Base-by-base conservation (phyloP, 1,284 basidiomycete species). In the Mycena citricolor region DNA sequence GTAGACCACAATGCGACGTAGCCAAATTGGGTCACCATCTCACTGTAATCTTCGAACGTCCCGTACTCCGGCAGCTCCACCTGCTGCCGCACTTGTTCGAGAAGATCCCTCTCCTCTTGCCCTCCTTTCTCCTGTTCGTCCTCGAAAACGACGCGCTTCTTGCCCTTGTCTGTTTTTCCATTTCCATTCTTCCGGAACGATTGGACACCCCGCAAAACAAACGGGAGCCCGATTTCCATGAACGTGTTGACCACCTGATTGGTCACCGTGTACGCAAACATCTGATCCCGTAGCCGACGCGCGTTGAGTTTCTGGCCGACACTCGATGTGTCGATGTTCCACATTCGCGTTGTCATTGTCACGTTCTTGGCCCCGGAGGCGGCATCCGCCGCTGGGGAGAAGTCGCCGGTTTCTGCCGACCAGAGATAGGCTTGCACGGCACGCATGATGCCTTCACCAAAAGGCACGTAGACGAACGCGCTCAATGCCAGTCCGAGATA, bases 11-110 rank as follows among this genome's bases (percentile, higher is more conserved):
- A 71, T 3, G 82, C 81, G 21, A 97, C 82, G 62, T 94, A 94
- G 2, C 95, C 95, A 61, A 97, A 95, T 65, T 94, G 86, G 4
- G 90, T 91, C 20, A 92, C 90, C 93, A 98, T 97, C 70, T 98
- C 94, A 58, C 83, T 84, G 64, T 94, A 97, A 67, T 97, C 94
- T 47, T 70, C 76, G 57, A 90, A 92, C 4, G 86, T 67, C 35
- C 80, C 78, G 59, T 97, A 97, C 29, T 84, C 81, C 0, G 94
- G 90, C 37, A 97, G 69, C 8, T 76, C 76, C 6, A 88, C 83
- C 68, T 99, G 89, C 44, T 73, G 68, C 36, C 89, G 73, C 17
- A 97, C 86, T 35, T 77, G 70, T 55, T 89, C 81, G 55, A 98
- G 67, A 60, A 90, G 90, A 41, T 76, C 76, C 16, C 79, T 69